Evolutionary conservation across 163 green algal genomes (phyloP), one percentile per base, ranked within the genome.

Genomic region (Scenedesmus sp.): DNA sequence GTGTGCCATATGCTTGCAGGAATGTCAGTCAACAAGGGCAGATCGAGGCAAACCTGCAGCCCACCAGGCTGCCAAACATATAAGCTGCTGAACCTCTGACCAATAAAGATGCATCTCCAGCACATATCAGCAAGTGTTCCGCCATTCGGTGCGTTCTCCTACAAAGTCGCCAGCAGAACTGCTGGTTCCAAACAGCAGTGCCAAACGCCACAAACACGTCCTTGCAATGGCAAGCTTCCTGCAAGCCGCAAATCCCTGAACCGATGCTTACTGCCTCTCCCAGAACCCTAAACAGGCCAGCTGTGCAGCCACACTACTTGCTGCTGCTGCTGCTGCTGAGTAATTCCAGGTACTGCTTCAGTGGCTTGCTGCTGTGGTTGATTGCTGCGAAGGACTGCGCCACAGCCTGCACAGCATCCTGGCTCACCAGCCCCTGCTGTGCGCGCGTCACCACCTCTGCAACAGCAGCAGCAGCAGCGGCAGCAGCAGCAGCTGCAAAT

Each of bases 301-400:
- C 66, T 15, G 4, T 88, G 57, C 83, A 76, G 83, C 70, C 16
- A 88, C 77, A 46, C 56, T 10, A 56, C 18, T 56, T 87, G 82
- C 82, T 74, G 82, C 82, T 73, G 56, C 82, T 87, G 82, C 20
- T 74, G 83, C 56, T 77, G 83, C 52, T 57, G 84, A 34, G 54
- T 18, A 20, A 66, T 2, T 86, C 12, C 86, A 85, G 13, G 52
- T 91, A 77, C 55, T 76, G 54, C 70, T 76, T 18, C 10, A 91
- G 73, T 20, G 54, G 54, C 26, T 91, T 91, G 87, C 26, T 79
- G 23, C 62, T 86, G 57, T 91, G 87, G 6, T 86, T 86, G n/a
- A 91, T 87, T 1, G 6, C 87, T 3, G 64, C 34, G 3, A 92
- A 60, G 9, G 81, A 62, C 12, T 34, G 46, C n/a, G 81, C 88